Conservation (phyloP, 495 filamentous ascomycete species). For the Xylaria longipes region DNA sequence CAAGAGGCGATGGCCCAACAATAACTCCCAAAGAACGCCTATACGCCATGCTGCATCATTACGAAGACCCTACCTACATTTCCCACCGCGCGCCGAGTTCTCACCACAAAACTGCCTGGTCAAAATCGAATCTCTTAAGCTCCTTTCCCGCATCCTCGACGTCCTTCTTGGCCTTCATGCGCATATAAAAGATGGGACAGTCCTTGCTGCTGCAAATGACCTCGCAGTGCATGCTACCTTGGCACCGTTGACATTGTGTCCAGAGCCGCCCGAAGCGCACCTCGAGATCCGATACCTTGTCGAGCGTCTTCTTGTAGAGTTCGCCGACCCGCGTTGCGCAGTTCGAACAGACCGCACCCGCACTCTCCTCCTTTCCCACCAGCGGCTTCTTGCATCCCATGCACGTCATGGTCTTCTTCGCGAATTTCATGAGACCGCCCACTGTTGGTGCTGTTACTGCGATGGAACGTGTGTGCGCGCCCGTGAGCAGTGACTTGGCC, state of each 20-base stretch:
- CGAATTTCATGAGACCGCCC: slow-evolving; percentile 97
- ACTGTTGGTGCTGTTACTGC: slow-evolving; percentile 86
- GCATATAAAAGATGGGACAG: slow-evolving; percentile 99
- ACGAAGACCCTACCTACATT: slow-evolving; percentile 15
- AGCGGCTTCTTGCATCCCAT: slow-evolving; percentile 99
- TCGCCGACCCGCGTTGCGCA: slow-evolving; percentile 87
- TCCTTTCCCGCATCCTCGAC: slow-evolving; percentile 95
- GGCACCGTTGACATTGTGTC: slow-evolving; percentile 98
- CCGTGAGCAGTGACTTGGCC: slow-evolving; percentile 78
- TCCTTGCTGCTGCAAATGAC: slow-evolving; percentile 96
- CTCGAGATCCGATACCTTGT: slow-evolving; percentile 87
- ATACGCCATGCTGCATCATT: slow-evolving; percentile 19
- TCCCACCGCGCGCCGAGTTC: not conserved
- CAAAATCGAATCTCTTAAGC: slow-evolving; percentile 86
- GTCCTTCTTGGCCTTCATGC: slow-evolving; percentile 99
- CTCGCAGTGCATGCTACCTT: slow-evolving; percentile 96
- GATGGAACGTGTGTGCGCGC: slow-evolving; percentile 91
- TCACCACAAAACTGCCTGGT: slow-evolving; percentile 62
- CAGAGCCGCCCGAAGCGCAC: slow-evolving; percentile 91
- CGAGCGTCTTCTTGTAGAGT: slow-evolving; percentile 89
- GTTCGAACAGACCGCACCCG: slow-evolving; percentile 85
- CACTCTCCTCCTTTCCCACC: slow-evolving; percentile 74
- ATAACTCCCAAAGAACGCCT: slow-evolving; percentile 12
- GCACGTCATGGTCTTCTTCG: slow-evolving; percentile 96
- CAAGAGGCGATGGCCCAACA: not conserved